Conservation (phyloP, 352 stramenopile genomes). For the Phytopythium chamaehyphon region DNA sequence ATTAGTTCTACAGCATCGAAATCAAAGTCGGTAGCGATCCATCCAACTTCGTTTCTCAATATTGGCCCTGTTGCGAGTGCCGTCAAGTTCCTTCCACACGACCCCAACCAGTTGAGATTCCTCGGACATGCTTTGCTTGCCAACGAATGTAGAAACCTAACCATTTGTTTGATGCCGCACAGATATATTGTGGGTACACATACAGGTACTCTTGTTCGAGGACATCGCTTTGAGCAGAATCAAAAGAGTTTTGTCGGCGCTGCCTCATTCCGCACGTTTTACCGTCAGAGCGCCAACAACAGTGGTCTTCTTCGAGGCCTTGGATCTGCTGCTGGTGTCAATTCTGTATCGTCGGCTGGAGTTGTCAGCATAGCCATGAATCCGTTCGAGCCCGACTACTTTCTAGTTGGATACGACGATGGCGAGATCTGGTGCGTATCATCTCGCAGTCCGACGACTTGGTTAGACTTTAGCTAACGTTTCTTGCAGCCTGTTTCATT, state of each 20-base stretch:
- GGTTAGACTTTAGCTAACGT: background rate
- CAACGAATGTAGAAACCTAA: background rate
- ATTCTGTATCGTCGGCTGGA: slow-evolving; percentile 3
- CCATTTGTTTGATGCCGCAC: background rate
- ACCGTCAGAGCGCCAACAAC: background rate
- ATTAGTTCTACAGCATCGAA: background rate
- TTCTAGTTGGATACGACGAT: slow-evolving; percentile 64
- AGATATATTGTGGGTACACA: slow-evolving; percentile 51
- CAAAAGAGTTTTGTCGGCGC: background rate
- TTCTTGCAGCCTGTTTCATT: slow-evolving; percentile 38
- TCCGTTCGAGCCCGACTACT: slow-evolving; percentile 41
- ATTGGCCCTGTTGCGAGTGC: slow-evolving; percentile 45
- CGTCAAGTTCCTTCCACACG: slow-evolving; percentile 45
- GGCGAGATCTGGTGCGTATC: slow-evolving; percentile 36
- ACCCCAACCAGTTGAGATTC: slow-evolving; percentile 45
- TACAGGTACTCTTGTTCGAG: slow-evolving; percentile 29
- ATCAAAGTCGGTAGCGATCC: background rate
- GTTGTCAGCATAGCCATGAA: slow-evolving; percentile 55
- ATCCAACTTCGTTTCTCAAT: background rate
- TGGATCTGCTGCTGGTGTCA: background rate
- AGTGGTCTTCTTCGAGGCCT: background rate
- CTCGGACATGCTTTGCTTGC: background rate
- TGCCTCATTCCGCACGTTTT: slow-evolving; percentile 7
- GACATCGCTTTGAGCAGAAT: slow-evolving; percentile 37
- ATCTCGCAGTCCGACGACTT: background rate